phyloP scores from a whole-genome alignment of 257 asterid species.

The Coffea canephora region DNA sequence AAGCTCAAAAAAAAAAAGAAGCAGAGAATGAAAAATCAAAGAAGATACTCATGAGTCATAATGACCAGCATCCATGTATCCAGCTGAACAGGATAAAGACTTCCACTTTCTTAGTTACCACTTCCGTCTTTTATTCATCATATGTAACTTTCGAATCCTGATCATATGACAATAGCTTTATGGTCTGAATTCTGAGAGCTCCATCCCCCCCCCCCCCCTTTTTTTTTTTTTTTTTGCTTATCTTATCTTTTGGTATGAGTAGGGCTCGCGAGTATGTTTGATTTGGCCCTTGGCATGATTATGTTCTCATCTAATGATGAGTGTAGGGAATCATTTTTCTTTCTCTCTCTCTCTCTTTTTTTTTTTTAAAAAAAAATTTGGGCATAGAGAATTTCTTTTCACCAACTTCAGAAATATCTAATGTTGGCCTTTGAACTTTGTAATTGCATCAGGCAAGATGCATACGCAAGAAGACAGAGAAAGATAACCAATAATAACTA shows the following conservation, averaged over 20 bases:
- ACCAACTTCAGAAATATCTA: slow-evolving; percentile 30
- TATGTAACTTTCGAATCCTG: neutral
- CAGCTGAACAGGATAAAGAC: neutral
- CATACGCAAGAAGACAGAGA: neutral
- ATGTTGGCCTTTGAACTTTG: neutral
- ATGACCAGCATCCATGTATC: neutral
- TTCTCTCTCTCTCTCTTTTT: no score
- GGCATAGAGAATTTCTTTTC: slow-evolving; percentile 16
- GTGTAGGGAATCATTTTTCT: slow-evolving; percentile 14
- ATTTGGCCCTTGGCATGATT: neutral
- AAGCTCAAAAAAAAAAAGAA: neutral
- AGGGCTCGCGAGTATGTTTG: neutral
- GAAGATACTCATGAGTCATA: neutral
- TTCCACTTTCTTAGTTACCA: neutral
- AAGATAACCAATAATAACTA: neutral
- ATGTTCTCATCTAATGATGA: slow-evolving; percentile 32
- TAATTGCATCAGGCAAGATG: no score
- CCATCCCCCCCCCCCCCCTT: no score
- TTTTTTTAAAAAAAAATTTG: no score
- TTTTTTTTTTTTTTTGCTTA: no score
- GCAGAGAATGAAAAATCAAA: neutral
- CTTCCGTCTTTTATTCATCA: neutral
- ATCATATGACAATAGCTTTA: neutral
- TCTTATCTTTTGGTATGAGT: neutral
- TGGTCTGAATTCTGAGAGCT: neutral